These are phyloP conservation scores for Cordyceps cateniannulata DNA, from an alignment of 2,329 filamentous ascomycete genomes.

Conservation along the genomic window DNA sequence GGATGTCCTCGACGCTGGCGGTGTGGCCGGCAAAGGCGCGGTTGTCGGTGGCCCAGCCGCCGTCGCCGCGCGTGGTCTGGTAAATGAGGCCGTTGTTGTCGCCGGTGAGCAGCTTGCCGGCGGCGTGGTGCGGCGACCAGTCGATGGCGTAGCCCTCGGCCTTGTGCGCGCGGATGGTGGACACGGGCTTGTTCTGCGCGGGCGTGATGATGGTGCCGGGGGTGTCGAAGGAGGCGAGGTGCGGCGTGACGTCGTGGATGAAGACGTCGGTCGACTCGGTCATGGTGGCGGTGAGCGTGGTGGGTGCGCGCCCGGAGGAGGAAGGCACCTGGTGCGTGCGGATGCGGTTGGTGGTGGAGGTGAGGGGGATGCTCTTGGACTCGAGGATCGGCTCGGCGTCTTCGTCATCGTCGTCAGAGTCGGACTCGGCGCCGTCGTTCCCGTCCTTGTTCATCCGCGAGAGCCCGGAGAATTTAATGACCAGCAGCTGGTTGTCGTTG, in stretches of 20 bases:
- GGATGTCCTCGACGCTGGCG: conserved; percentile 84
- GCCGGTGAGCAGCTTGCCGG: conserved; percentile 83
- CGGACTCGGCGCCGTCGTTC: conserved; percentile 51
- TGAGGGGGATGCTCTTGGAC: conserved; percentile 79
- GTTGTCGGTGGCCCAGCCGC: conserved; percentile 82
- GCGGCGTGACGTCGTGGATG: conserved; percentile 89
- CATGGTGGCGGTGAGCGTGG: conserved; percentile 85
- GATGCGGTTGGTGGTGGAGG: conserved; percentile 88
- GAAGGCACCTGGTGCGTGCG: conserved; percentile 75
- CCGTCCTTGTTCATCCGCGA: conserved; percentile 75
- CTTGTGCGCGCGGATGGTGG: conserved; percentile 85
- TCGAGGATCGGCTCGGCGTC: conserved; percentile 85
- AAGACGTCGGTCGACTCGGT: conserved; percentile 82
- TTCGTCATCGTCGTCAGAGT: conserved; percentile 63
- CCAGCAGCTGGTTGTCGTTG: conserved; percentile 87
- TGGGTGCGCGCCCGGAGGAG: conserved; percentile 63
- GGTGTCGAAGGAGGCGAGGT: conserved; percentile 82
- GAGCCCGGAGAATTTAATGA: conserved; percentile 92
- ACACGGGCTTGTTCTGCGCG: conserved; percentile 81
- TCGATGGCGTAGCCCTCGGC: conserved; percentile 93
- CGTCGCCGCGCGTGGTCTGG: conserved; percentile 77
- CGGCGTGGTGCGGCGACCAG: conserved; percentile 74
- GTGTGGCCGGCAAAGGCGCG: conserved; percentile 78
- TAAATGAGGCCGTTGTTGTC: conserved; percentile 90
- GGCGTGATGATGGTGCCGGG: conserved; percentile 75